phyloP scores from a whole-genome alignment of 148 eudicot genomes.

The Rhododendron vialii region DNA sequence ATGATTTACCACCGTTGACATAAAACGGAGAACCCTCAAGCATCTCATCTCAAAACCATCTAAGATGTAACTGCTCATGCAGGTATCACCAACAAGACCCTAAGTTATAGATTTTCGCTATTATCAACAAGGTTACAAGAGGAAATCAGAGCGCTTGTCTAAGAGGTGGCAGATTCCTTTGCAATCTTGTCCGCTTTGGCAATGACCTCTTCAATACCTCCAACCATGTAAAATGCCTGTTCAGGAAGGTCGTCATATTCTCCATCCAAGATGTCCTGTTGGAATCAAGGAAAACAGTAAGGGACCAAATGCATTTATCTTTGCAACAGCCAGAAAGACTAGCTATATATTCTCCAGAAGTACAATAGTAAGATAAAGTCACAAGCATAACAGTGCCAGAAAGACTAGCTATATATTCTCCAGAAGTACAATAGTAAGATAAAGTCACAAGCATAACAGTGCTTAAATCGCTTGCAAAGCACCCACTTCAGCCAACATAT shows the following conservation, averaged over 20 bases:
- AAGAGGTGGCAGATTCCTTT: constrained; percentile 65
- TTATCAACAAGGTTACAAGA: constrained; percentile 34
- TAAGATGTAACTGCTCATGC: neutral
- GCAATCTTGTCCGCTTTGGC: constrained; percentile 98
- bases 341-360: neutral
- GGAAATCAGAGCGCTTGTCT: constrained; percentile 18
- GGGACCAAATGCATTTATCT: neutral
- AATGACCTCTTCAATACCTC: constrained; percentile 95
- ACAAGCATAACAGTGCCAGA: neutral
- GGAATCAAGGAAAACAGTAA: neutral
- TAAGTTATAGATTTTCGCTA: constrained; percentile 45
- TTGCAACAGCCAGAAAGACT: neutral
- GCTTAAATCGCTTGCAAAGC: no score
- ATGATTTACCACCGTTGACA: no score
- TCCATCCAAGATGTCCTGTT: constrained; percentile 94
- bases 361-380: no score
- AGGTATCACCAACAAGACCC: constrained; percentile 25
- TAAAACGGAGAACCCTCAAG: no score
- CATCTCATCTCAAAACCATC: neutral
- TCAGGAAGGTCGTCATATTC: constrained; percentile 92
- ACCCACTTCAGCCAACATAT: neutral
- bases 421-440: no score
- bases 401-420: neutral
- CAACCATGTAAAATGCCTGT: constrained; percentile 96
- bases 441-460: neutral